A percentile compares a stretch with the other conserved stretches of the same genome.
Evolutionary conservation across 805 yeast genomes (phyloP).

Genomic region (Hermanozyma aechmeae): DNA sequence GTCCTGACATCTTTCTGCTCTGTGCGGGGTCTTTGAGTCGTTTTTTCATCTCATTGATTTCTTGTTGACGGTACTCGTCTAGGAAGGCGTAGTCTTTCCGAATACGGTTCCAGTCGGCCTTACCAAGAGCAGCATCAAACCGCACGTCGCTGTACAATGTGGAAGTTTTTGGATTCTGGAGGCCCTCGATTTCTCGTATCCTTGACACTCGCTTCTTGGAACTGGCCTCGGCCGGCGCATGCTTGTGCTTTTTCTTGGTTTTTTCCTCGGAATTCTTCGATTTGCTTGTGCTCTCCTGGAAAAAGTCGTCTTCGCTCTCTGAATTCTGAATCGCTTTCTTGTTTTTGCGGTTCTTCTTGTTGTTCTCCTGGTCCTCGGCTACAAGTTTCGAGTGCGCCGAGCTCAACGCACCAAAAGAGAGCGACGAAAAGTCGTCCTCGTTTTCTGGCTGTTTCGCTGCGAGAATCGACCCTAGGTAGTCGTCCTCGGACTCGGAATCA

Average conservation of each 20-base stretch:
- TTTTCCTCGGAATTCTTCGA: constrained; percentile 2
- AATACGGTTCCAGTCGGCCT: constrained; percentile 57
- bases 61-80: constrained; percentile 76
- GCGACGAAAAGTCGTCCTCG: constrained; percentile 40
- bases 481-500: constrained; percentile 11
- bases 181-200: constrained; percentile 68
- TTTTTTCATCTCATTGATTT: constrained; percentile 50
- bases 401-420: constrained; percentile 61
- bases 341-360: constrained; percentile 8
- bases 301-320: constrained; percentile 11
- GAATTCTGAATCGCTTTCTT: constrained; percentile 7
- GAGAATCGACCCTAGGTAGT: constrained; percentile 10
- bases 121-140: constrained; percentile 85
- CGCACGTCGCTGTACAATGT: constrained; percentile 70
- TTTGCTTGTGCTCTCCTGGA: constrained; percentile 10
- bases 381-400: constrained; percentile 46
- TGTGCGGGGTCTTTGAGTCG: constrained; percentile 47
- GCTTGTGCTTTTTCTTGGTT: constrained; percentile 46
- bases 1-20: constrained; percentile 27
- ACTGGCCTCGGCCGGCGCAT: constrained; percentile 80
- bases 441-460: constrained; percentile 10
- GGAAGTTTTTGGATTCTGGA: constrained; percentile 27
- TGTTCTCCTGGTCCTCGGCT: constrained; percentile 7
- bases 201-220: constrained; percentile 62
- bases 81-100: constrained; percentile 77